These are phyloP conservation scores for Boeremia exigua DNA, from an alignment of 2,329 filamentous ascomycete genomes.

Conservation along the genomic window DNA sequence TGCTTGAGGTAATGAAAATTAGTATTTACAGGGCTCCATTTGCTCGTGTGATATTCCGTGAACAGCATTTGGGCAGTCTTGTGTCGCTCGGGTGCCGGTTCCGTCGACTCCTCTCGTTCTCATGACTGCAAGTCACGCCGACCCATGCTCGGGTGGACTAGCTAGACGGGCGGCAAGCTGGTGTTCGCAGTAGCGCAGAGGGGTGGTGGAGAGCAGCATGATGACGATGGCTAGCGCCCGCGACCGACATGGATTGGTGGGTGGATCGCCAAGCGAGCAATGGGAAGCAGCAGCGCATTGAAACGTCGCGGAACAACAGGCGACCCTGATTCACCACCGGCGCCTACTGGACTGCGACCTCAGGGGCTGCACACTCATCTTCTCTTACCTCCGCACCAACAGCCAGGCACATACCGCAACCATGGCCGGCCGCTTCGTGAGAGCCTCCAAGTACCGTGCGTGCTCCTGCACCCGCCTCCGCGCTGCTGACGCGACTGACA, in stretches of 20 bases:
- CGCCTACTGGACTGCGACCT: constrained; percentile 12
- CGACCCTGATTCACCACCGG: constrained; percentile 4
- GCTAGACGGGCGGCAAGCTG: constrained; percentile 10
- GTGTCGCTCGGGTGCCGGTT: neutral
- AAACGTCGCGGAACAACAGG: constrained; percentile 17
- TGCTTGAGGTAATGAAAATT: neutral
- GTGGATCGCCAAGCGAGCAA: constrained; percentile 10
- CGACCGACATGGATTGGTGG: constrained; percentile 15
- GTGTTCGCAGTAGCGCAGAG: constrained; percentile 17
- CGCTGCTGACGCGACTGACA: constrained; percentile 34
- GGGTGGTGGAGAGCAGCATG: constrained; percentile 15
- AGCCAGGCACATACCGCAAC: constrained; percentile 14
- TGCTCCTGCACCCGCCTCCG: constrained; percentile 25
- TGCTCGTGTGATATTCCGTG: too few species aligned
- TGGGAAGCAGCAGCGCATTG: constrained; percentile 17
- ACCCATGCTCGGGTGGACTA: neutral
- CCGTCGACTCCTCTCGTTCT: neutral
- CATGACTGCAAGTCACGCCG: neutral
- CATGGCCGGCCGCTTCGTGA: constrained; percentile 76
- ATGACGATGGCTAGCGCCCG: constrained; percentile 6
- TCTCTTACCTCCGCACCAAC: constrained; percentile 1
- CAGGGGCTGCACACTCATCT: constrained; percentile 11
- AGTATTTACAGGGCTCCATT: too few species aligned
- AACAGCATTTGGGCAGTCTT: too few species aligned
- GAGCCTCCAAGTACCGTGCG: constrained; percentile 75